Evolutionary conservation across 2,329 filamentous ascomycete genomes (phyloP).

Genomic region (Plenodomus biglobosus): DNA sequence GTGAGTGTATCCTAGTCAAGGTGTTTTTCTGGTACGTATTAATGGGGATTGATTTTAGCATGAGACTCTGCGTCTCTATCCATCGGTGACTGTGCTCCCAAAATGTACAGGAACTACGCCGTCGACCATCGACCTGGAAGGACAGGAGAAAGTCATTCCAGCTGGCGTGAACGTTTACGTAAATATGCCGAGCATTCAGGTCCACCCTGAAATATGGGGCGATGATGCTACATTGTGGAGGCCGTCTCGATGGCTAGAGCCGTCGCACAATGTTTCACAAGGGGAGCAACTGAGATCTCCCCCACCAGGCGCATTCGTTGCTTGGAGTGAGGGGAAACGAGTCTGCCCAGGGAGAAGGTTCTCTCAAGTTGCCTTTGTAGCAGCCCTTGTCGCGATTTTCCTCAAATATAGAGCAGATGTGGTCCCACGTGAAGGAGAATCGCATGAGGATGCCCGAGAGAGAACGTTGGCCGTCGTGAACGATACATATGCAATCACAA

Average conservation of each 20-base stretch:
- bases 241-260: slow-evolving; percentile 1
- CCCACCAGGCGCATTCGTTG: slow-evolving; percentile 11
- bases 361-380: slow-evolving; percentile 44
- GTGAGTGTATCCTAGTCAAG: background rate
- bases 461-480: background rate
- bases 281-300: background rate
- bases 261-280: background rate
- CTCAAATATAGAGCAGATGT: background rate
- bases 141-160: background rate
- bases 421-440: background rate
- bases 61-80: background rate
- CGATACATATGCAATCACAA: background rate
- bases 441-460: background rate
- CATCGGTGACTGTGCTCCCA: background rate
- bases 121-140: background rate
- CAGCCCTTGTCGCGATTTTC: slow-evolving; percentile 29
- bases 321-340: slow-evolving; percentile 36
- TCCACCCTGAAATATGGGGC: background rate
- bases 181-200: slow-evolving; percentile 1
- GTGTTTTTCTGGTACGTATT: background rate
- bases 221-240: background rate
- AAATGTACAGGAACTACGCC: background rate
- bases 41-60: background rate
- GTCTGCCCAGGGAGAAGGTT: slow-evolving; percentile 41
- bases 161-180: background rate